A percentile compares a stretch with the other conserved stretches of the same genome.
These are phyloP conservation scores for Oenanthe sinensis DNA, from an alignment of 129 eudicot genomes.

Conservation along the genomic window DNA sequence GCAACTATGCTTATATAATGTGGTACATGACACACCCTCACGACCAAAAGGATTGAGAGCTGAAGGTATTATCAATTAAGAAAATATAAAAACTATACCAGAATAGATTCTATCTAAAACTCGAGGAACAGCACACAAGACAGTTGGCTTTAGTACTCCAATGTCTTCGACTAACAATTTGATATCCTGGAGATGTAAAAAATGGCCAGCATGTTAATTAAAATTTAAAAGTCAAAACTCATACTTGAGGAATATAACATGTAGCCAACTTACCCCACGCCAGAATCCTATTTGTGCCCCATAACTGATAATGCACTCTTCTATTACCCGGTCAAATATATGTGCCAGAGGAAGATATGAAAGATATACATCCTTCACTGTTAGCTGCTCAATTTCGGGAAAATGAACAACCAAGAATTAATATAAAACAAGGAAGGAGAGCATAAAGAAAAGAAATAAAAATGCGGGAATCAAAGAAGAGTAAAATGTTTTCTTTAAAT, in stretches of 20 bases:
- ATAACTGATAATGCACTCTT: conserved; percentile 70
- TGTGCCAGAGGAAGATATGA: conserved; percentile 98
- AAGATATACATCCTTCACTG: conserved; percentile 57
- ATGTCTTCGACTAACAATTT: conserved; percentile 78
- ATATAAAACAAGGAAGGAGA: too few relatives aligned
- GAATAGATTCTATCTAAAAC: conserved; percentile 87
- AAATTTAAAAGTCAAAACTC: background rate
- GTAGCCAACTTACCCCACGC: conserved; percentile 78
- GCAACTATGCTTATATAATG: background rate
- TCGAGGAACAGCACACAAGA: conserved; percentile 97
- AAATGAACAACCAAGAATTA: too few relatives aligned
- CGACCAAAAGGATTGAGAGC: background rate
- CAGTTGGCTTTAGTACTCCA: conserved; percentile 76
- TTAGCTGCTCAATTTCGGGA: conserved; percentile 39
- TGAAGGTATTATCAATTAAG: background rate
- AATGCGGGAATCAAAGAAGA: background rate
- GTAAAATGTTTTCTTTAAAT: background rate
- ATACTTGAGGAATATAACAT: background rate
- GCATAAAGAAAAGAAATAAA: background rate
- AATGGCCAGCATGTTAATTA: conserved; percentile 9
- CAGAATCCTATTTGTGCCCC: conserved; percentile 95
- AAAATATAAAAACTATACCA: conserved; percentile 27
- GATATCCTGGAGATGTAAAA: conserved; percentile 53
- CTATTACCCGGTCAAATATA: conserved; percentile 91
- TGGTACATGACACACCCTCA: background rate